Evolutionary conservation across 495 filamentous ascomycete genomes (phyloP), one percentile per base, ranked within the genome.

Genomic region (Cercophora newfieldiana): DNA sequence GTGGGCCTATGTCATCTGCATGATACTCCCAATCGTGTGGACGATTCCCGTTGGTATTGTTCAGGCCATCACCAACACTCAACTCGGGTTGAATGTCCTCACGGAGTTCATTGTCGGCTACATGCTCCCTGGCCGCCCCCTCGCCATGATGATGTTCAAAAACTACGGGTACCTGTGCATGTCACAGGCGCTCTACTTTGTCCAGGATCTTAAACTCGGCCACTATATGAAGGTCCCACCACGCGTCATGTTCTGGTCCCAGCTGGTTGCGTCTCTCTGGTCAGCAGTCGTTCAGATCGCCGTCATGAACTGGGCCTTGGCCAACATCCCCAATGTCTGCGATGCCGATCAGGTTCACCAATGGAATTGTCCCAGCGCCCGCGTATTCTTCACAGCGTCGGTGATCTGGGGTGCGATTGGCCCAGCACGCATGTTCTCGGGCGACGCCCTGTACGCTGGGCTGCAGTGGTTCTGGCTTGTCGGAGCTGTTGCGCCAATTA

Each of bases 171-270:
- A 90, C 68, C 85, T 90, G 58, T 85, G 84, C 67, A 85, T 89
- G 77, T 81, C 77, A 37, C 83, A 85, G 70, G 82, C 81, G 1
- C 78, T 85, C 14, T 76, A 78, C 65, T 78, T 78, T 53, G 62
- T 73, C 22, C 78, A 81, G 66, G 83, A 86, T 65, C 76, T 87
- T 60, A 85, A 86, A 69, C 74, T 83, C 16, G 89, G 87, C n/a
- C 88, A 91, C 71, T 92, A 91, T 71, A 86, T 91, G 76, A 90
- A 91, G 71, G 81, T 86, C 7, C 86, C 89, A 6, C 89, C 88
- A 2, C 83, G 88, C 4, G 82, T 80, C 30, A 82, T 90, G 72
- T 91, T 91, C 72, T 81, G 83, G 65, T 87, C 86, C 0, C 88
- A 91, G 74, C 83, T 89, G 10, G 70, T 87, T 12, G 87, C 88